A percentile compares a stretch with the other conserved stretches of the same genome.
Conservation (phyloP, 805 yeast genomes). For the Diddensiella santjacobensis region DNA sequence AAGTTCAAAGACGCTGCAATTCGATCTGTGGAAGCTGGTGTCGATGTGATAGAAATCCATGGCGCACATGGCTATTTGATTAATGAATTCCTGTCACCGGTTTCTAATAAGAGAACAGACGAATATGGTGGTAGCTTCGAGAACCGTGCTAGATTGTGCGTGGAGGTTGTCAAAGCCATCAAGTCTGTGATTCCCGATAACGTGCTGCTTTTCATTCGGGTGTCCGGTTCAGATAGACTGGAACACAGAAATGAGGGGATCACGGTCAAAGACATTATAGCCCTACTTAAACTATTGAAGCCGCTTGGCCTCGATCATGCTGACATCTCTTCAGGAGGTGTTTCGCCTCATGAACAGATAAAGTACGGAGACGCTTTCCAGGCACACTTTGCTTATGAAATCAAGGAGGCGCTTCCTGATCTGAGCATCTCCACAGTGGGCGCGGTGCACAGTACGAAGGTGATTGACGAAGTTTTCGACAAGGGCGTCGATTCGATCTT, state of each 20-base stretch:
- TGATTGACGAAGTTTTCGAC: constrained; percentile 41
- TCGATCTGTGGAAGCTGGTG: constrained; percentile 49
- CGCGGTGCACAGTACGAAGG: constrained; percentile 35
- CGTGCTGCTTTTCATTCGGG: constrained; percentile 46
- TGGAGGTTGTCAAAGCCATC: constrained; percentile 47
- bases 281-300: constrained; percentile 15
- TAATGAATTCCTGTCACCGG: constrained; percentile 43
- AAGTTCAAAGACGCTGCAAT: constrained; percentile 46
- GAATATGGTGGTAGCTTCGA: constrained; percentile 60
- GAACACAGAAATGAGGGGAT: constrained; percentile 22
- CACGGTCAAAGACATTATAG: constrained; percentile 14
- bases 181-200: constrained; percentile 39
- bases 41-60: constrained; percentile 63
- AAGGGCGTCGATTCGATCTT: constrained; percentile 44
- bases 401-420: constrained; percentile 46
- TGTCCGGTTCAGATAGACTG: constrained; percentile 44
- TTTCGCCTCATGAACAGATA: constrained; percentile 32
- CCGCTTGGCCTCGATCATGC: constrained; percentile 44
- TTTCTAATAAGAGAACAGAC: constrained; percentile 53
- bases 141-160: constrained; percentile 47
- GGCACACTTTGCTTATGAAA: constrained; percentile 37
- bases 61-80: constrained; percentile 59
- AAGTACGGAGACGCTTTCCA: constrained; percentile 38
- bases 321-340: constrained; percentile 56
- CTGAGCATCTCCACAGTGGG: constrained; percentile 48